Conservation (phyloP, 805 yeast genomes). For the Yarrowia deformans region DNA sequence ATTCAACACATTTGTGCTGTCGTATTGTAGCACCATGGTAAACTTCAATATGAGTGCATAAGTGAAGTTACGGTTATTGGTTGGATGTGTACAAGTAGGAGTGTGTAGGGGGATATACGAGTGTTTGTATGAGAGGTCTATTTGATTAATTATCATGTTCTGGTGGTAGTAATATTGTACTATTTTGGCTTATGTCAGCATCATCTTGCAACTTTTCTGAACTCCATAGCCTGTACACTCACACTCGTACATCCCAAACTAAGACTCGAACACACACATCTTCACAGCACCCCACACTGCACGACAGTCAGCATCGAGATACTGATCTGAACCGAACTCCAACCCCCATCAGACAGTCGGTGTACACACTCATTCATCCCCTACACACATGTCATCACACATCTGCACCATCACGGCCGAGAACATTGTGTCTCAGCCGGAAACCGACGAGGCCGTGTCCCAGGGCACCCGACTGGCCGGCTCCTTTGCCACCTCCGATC, state of each 20-base stretch:
- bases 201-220: neutral
- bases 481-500: constrained; percentile 29
- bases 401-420: constrained; percentile 23
- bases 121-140: too few species aligned
- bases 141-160: too few species aligned
- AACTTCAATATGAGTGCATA: constrained; percentile 21
- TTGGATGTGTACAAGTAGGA: neutral
- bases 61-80: constrained; percentile 6
- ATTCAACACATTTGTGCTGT: too few species aligned
- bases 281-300: neutral
- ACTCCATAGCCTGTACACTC: too few species aligned
- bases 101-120: too few species aligned
- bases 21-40: neutral
- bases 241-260: neutral
- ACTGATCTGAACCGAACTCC: neutral
- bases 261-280: constrained; percentile 3
- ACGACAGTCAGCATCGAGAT: neutral
- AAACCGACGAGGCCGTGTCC: constrained; percentile 36
- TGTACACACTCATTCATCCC: neutral
- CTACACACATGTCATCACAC: constrained; percentile 16
- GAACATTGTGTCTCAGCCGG: constrained; percentile 27
- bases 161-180: too few species aligned
- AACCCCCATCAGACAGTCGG: too few species aligned
- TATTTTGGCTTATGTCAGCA: neutral
- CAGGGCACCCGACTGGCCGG: constrained; percentile 24